A percentile compares a stretch with the other conserved stretches of the same genome.
phyloP scores from a whole-genome alignment of 1,139 yeast genomes.

The Arxiozyma heterogenica region DNA sequence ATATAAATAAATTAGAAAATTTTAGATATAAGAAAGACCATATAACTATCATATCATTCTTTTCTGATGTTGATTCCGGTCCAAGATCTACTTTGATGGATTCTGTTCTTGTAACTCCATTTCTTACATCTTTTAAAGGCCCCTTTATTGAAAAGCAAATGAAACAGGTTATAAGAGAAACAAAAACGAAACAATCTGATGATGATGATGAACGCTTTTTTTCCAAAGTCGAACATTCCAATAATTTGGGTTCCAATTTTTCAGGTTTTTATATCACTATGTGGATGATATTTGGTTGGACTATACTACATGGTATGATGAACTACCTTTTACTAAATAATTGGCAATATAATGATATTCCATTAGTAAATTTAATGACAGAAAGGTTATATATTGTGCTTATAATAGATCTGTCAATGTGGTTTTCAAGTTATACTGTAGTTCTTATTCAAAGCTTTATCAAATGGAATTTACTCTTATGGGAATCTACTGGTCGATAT shows the following conservation, averaged over 20 bases:
- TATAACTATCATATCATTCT: constrained; percentile 10
- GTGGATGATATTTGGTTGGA: constrained; percentile 11
- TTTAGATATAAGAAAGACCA: constrained; percentile 5
- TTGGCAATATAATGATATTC: constrained; percentile 5
- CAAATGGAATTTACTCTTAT: constrained; percentile 36
- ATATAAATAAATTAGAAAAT: constrained; percentile 7
- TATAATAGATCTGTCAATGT: constrained; percentile 60
- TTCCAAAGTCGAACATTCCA: neutral
- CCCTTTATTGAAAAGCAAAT: constrained; percentile 11
- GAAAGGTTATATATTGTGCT: constrained; percentile 54
- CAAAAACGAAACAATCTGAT: neutral
- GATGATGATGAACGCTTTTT: neutral
- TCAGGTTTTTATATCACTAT: constrained; percentile 10
- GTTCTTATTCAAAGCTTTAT: constrained; percentile 47
- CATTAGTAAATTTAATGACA: constrained; percentile 37
- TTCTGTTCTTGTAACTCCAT: constrained; percentile 7
- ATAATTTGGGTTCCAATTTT: constrained; percentile 4
- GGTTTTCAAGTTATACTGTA: constrained; percentile 47
- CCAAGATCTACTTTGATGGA: constrained; percentile 7
- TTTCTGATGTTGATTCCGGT: constrained; percentile 15
- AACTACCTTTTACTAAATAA: constrained; percentile 7
- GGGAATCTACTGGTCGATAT: constrained; percentile 57
- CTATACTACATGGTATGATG: constrained; percentile 6
- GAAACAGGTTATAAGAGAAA: constrained; percentile 4
- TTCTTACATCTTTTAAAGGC: constrained; percentile 8